A percentile compares a stretch with the other conserved stretches of the same genome.
These are phyloP conservation scores for Mallotus japonicus DNA, from an alignment of 441 rosid species.

Conservation along the genomic window DNA sequence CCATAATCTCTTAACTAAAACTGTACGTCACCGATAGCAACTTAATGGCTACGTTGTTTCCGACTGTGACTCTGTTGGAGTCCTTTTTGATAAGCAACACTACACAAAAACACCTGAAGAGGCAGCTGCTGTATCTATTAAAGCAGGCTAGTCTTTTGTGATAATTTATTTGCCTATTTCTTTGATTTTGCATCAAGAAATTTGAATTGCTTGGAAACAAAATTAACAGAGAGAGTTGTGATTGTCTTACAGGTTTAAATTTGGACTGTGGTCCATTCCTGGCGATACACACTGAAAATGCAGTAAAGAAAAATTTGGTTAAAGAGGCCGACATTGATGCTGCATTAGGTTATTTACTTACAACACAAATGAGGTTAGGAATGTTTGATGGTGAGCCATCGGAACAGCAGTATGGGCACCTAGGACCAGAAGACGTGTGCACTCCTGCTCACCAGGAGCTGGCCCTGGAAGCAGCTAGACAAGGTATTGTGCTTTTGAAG, in stretches of 20 bases:
- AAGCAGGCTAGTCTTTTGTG: constrained; percentile 50
- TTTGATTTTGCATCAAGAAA: neutral
- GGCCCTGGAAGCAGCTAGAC: constrained; percentile 89
- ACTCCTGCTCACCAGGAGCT: constrained; percentile 68
- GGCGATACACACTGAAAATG: constrained; percentile 59
- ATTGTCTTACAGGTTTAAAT: constrained; percentile 59
- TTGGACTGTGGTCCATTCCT: constrained; percentile 81
- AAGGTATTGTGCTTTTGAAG: constrained; percentile 85
- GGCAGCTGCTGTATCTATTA: constrained; percentile 82
- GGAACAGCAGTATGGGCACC: constrained; percentile 50
- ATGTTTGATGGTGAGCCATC: constrained; percentile 81
- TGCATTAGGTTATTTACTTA: constrained; percentile 55
- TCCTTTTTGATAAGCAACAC: constrained; percentile 63
- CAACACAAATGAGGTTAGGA: constrained; percentile 88
- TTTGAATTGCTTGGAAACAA: neutral
- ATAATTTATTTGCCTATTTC: neutral
- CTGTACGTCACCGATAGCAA: constrained; percentile 68
- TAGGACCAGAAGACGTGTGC: constrained; percentile 72
- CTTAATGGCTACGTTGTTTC: constrained; percentile 92
- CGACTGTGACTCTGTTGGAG: constrained; percentile 90
- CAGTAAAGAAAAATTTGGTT: constrained; percentile 57
- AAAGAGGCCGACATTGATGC: constrained; percentile 54
- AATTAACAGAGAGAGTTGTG: no score
- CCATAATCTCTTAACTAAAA: constrained; percentile 56
- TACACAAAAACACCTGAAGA: constrained; percentile 80